Base-by-base conservation (phyloP, 805 yeast genomes). In the Candida ficus region DNA sequence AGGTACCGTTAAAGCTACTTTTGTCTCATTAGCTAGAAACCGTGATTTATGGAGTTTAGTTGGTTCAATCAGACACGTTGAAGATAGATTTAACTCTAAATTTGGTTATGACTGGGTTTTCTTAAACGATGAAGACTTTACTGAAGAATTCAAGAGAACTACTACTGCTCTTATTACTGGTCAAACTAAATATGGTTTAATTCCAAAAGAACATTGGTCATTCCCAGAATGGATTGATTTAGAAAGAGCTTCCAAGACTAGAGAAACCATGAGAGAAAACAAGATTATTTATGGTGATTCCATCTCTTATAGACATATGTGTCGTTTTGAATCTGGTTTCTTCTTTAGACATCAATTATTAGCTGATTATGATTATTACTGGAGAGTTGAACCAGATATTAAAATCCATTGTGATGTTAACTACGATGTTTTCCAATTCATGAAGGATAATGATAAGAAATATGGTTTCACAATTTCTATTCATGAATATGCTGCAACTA, bases 101-200 rank as follows among this genome's bases (percentile, higher is more conserved):
- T 80, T 60, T 55, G 73, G 78, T 49, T 84, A 85, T 54, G 93
- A 85, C 58, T 85, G 89, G 87, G 80, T 83, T 3, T 85, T 86
- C 51, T 60, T 85, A 35, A 86, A 86, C 58, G 89, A 86, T 54
- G 73, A 67, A 45, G 76, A 73, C 3, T 86, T 86, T 58, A 56
- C 70, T 32, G 70, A 67, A 4, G 75, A 73, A 46, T 86, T 85
- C 58, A 71, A 65, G 42, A 55, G 61, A 21, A 58, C 66, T 20
- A 71, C 83, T 2, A 45, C 68, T 11, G 69, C 69, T 17, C 53
- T 70, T 12, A 73, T 80, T n/a, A 70, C 83, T 3, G 89, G 91
- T 29, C 60, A 55, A 5, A 75, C 78, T 28, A 70, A 71, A 41
- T 86, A 79, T 56, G 95, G 90, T 11, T 48, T 60, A 25, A 73